A percentile compares a stretch with the other conserved stretches of the same genome.
These are phyloP conservation scores for Thelephora aurantiotincta DNA, from an alignment of 768 basidiomycete genomes.

Conservation along the genomic window DNA sequence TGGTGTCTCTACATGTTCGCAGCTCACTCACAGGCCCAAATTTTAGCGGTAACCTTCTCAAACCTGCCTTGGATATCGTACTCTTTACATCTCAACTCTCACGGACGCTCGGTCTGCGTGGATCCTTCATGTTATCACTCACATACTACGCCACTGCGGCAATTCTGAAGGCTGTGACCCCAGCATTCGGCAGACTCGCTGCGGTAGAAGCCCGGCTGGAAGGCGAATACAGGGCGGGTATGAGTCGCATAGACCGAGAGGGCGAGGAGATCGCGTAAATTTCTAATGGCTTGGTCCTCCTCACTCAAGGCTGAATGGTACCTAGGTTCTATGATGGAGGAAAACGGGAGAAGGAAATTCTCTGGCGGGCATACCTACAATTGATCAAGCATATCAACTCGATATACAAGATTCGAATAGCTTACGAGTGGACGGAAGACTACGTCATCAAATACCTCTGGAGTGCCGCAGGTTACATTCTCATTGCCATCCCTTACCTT, in stretches of 20 bases:
- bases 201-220: conserved; percentile 78
- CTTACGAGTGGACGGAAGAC: conserved; percentile 93
- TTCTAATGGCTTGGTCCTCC: background rate
- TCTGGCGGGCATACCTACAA: conserved; percentile 61
- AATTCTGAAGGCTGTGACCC: conserved; percentile 75
- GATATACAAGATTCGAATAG: conserved; percentile 87
- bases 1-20: background rate
- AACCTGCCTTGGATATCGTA: conserved; percentile 80
- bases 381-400: conserved; percentile 84
- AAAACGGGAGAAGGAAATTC: conserved; percentile 64
- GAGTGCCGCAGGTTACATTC: conserved; percentile 83
- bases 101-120: conserved; percentile 73
- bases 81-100: conserved; percentile 90
- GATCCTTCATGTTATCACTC: conserved; percentile 61
- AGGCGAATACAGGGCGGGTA: conserved; percentile 83
- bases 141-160: conserved; percentile 83
- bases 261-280: conserved; percentile 86
- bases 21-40: background rate
- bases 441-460: conserved; percentile 94
- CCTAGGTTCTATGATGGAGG: conserved; percentile 87
- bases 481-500: conserved; percentile 85
- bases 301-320: background rate
- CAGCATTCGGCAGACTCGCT: conserved; percentile 84
- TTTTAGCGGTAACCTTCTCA: conserved; percentile 78
- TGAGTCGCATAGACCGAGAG: conserved; percentile 76